Evolutionary conservation across 441 rosid species (phyloP), one percentile per base, ranked within the genome.

Genomic region (Breynia disticha): DNA sequence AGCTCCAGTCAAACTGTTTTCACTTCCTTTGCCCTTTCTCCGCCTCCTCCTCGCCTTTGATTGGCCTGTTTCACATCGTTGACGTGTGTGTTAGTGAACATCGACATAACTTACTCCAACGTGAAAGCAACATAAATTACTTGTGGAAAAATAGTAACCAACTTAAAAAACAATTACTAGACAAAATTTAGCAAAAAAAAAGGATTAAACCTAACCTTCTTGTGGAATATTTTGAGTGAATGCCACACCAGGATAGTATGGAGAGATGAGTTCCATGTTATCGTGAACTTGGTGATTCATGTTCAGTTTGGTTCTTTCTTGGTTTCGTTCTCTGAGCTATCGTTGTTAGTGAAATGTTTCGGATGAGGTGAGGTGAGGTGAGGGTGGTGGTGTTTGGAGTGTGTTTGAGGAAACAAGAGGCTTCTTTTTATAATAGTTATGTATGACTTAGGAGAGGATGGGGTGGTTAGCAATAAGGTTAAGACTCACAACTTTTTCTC

Each of bases 11-110:
- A 42, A 16, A 32, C 45, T 62, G 6, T 2, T 49, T 55, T 68
- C 77, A 58, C 63, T 78, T 41, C 67, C 83, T 66, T 62, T 75
- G 52, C 65, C 74, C 72, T 67, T 81, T 80, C 68, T 82, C 44
- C 81, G 69, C 62, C 87, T 65, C 32, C 89, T 51, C 39, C 83
- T 60, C 37, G 79, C 75, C 60, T 81, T 84, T 0, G 68, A 28
- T 46, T 67, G 84, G 20, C 75, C 85, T 76, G 54, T 4, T 28
- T 9, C n/a, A n/a, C 35, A 28, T 2, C 35, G 35, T 24, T 7
- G 7, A 24, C 32, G 32, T 24, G 32, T 24, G 32, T 24, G n/a
- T n/a, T n/a, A n/a, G n/a, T n/a, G n/a, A n/a, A n/a, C n/a, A n/a
- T n/a, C n/a, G n/a, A n/a, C n/a, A n/a, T n/a, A n/a, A n/a, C n/a